Evolutionary conservation across 345 rosid genomes (phyloP).

Genomic region (Aquilaria sinensis): DNA sequence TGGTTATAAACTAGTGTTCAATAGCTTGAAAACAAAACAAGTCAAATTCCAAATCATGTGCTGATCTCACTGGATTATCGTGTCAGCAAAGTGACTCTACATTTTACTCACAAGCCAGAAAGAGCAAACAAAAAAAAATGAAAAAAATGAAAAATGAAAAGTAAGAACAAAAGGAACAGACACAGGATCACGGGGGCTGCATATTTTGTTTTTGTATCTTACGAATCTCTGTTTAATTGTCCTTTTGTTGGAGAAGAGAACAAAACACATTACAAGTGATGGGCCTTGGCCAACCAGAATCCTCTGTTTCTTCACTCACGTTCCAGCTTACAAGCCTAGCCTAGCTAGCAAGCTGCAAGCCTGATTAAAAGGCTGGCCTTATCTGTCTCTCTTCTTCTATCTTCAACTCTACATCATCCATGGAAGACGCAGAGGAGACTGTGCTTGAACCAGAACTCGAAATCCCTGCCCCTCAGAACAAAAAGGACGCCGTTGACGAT

Average conservation of each 20-base stretch:
- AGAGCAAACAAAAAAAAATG: too few species aligned
- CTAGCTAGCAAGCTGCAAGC: background rate
- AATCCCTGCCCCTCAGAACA: slow-evolving; percentile 5
- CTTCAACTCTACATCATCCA: background rate
- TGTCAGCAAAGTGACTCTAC: too few species aligned
- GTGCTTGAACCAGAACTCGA: slow-evolving; percentile 16
- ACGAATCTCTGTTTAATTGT: slow-evolving; percentile 13
- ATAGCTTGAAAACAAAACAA: too few species aligned
- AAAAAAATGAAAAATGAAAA: too few species aligned
- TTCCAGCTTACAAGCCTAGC: background rate
- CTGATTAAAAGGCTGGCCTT: background rate
- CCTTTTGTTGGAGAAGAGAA: background rate
- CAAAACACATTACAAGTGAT: background rate
- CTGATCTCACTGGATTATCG: too few species aligned
- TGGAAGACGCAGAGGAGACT: slow-evolving; percentile 11
- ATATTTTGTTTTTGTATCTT: slow-evolving; percentile 26
- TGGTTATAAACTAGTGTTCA: too few species aligned
- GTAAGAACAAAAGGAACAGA: slow-evolving; percentile 5
- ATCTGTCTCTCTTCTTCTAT: background rate
- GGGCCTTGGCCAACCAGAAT: slow-evolving; percentile 9
- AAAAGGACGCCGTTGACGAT: slow-evolving; percentile 25
- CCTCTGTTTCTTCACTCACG: slow-evolving; percentile 2
- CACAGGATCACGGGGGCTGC: slow-evolving; percentile 43
- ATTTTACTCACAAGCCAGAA: too few species aligned
- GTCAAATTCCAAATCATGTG: too few species aligned